These are phyloP conservation scores for Multifurca ochricompacta DNA, from an alignment of 768 basidiomycete genomes.

Conservation along the genomic window DNA sequence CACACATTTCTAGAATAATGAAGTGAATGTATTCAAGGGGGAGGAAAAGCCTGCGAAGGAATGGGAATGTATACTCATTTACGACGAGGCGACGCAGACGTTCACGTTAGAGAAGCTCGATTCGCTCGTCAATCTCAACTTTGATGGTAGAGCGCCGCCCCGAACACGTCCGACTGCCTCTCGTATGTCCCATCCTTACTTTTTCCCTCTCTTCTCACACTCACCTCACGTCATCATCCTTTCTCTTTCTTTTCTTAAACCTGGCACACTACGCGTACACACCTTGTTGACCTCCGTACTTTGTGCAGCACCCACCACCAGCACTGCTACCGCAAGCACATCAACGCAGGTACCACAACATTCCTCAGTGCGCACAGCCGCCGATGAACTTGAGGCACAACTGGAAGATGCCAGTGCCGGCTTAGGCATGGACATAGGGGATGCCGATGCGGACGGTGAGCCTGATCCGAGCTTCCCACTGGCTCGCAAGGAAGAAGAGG, in stretches of 20 bases:
- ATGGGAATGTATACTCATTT: conserved; percentile 71
- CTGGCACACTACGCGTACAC: not conserved
- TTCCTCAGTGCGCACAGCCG: conserved; percentile 11
- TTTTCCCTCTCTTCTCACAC: not conserved
- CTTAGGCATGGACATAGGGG: conserved; percentile 12
- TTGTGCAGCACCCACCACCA: not conserved
- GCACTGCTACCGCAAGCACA: not conserved
- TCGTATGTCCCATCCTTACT: conserved; percentile 15
- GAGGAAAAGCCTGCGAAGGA: conserved; percentile 54
- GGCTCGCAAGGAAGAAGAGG: not conserved
- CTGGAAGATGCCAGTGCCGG: conserved; percentile 18
- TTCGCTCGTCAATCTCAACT: conserved; percentile 19
- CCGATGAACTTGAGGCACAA: conserved; percentile 24
- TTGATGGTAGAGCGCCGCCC: not conserved
- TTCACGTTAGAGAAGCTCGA: conserved; percentile 20
- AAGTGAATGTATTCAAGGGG: conserved; percentile 51
- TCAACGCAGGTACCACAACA: conserved; percentile 10
- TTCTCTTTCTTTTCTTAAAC: not conserved
- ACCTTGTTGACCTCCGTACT: not conserved
- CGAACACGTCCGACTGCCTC: conserved; percentile 14
- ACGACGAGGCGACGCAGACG: conserved; percentile 53
- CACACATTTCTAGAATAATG: conserved; percentile 35
- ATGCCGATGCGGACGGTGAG: conserved; percentile 31
- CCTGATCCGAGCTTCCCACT: conserved; percentile 24
- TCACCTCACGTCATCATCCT: not conserved